Percentiles rank a stretch among this genome's conserved stretches.
Conservation (phyloP, 768 basidiomycete species). For the Neoboletus brunneissimus region DNA sequence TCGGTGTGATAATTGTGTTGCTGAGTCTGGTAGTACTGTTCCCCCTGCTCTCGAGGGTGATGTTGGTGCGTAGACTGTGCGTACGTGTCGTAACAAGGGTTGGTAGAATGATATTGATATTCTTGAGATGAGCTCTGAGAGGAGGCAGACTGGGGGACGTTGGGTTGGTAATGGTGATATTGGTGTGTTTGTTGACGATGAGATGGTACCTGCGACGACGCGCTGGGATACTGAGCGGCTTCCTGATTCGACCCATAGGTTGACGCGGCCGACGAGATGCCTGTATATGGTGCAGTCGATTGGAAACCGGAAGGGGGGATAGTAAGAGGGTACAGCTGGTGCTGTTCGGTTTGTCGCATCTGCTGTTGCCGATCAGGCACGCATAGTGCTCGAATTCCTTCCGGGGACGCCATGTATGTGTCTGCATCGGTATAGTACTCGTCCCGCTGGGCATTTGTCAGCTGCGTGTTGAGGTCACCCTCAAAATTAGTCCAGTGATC, state of each 20-base stretch:
- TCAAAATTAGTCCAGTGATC: constrained; percentile 57
- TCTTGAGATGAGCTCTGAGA: constrained; percentile 21
- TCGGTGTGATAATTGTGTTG: constrained; percentile 15
- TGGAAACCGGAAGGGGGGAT: constrained; percentile 21
- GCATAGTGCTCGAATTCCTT: background rate
- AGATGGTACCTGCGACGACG: constrained; percentile 5
- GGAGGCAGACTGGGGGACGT: constrained; percentile 11
- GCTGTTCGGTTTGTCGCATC: constrained; percentile 19
- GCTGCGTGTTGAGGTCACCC: constrained; percentile 49
- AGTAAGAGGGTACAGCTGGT: constrained; percentile 23
- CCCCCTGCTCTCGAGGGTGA: constrained; percentile 16
- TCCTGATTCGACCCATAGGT: constrained; percentile 8
- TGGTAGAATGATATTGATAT: constrained; percentile 12
- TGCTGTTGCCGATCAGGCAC: background rate
- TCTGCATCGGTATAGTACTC: constrained; percentile 25
- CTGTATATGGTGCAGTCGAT: constrained; percentile 3
- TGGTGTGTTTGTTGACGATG: background rate
- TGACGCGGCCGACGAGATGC: background rate
- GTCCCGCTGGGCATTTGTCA: constrained; percentile 37
- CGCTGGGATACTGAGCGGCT: background rate
- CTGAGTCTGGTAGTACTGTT: constrained; percentile 23
- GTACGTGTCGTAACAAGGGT: constrained; percentile 18
- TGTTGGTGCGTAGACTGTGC: constrained; percentile 10
- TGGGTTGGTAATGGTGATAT: constrained; percentile 15
- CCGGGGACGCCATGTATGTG: constrained; percentile 9